A percentile compares a stretch with the other conserved stretches of the same genome.
phyloP scores from a whole-genome alignment of 306 rosid species.

The Vigna trinervia region DNA sequence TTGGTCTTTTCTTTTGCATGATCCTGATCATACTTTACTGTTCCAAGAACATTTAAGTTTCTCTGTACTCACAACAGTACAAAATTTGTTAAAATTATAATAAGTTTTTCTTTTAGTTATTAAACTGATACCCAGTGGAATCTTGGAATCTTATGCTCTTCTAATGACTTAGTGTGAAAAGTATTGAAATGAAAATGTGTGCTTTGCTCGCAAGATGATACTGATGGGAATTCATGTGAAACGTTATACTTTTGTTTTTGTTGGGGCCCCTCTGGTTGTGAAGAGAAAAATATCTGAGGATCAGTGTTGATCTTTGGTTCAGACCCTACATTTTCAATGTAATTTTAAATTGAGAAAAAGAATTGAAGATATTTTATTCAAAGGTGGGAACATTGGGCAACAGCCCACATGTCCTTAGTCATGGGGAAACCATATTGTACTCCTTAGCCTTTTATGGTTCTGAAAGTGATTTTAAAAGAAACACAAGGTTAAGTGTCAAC shows the following conservation, averaged over 20 bases:
- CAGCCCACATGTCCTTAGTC: not conserved
- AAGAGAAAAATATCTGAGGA: not conserved
- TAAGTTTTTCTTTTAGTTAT: not conserved
- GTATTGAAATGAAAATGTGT: conserved; percentile 9
- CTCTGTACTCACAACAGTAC: not conserved
- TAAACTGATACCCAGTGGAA: not conserved
- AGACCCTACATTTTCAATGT: not conserved
- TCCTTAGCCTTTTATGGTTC: conserved; percentile 3
- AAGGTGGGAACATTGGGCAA: not conserved
- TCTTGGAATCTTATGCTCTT: conserved; percentile 29
- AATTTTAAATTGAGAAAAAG: not conserved
- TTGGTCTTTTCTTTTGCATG: conserved; percentile 8
- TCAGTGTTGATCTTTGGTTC: conserved; percentile 1
- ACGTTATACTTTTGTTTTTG: not conserved
- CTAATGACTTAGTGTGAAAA: conserved; percentile 4
- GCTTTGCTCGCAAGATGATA: not conserved
- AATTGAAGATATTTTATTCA: not conserved
- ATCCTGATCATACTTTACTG: not conserved
- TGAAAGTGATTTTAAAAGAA: not conserved
- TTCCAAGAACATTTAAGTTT: not conserved
- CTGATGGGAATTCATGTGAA: not conserved
- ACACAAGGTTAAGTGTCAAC: not conserved
- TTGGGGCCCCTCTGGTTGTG: not conserved
- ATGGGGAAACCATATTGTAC: not conserved
- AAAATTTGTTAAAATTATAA: not conserved